phyloP scores from a whole-genome alignment of 176 grass and related monocot species.

The Lolium rigidum region DNA sequence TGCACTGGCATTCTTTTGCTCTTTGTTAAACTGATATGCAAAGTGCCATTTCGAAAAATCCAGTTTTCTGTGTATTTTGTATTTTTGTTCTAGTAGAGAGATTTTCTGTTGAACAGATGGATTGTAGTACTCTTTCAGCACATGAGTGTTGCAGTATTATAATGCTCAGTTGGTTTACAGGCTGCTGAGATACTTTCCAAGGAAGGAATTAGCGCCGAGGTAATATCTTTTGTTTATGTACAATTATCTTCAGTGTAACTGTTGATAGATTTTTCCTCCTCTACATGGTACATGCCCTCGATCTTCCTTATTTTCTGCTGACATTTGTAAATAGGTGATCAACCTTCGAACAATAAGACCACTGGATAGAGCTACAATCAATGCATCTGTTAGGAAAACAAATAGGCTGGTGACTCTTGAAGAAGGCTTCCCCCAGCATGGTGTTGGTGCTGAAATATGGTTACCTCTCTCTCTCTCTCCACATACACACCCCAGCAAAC shows the following conservation, averaged over 20 bases:
- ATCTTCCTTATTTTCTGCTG: background rate
- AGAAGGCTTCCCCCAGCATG: constrained; percentile 96
- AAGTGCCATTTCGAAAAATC: background rate
- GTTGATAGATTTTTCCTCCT: background rate
- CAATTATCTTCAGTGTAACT: constrained; percentile 36
- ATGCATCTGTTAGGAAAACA: constrained; percentile 95
- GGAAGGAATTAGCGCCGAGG: constrained; percentile 97
- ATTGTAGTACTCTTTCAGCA: constrained; percentile 4
- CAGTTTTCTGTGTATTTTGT: constrained; percentile 25
- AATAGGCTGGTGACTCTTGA: constrained; percentile 86
- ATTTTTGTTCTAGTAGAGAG: constrained; percentile 12
- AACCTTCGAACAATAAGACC: constrained; percentile 94
- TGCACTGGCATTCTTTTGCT: too few relatives aligned
- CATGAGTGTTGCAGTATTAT: constrained; percentile 23
- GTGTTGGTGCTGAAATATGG: constrained; percentile 96
- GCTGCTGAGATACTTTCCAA: constrained; percentile 88
- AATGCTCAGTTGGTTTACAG: constrained; percentile 56
- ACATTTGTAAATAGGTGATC: constrained; percentile 75
- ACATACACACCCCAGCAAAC: background rate
- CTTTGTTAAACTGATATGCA: too few relatives aligned
- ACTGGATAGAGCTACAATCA: constrained; percentile 82
- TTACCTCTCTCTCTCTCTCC: constrained; percentile 29
- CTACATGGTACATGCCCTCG: background rate
- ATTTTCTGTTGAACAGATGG: constrained; percentile 14
- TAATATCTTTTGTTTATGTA: constrained; percentile 42